These are phyloP conservation scores for Epichloe sp. DNA, from an alignment of 2,329 filamentous ascomycete genomes.

Conservation along the genomic window DNA sequence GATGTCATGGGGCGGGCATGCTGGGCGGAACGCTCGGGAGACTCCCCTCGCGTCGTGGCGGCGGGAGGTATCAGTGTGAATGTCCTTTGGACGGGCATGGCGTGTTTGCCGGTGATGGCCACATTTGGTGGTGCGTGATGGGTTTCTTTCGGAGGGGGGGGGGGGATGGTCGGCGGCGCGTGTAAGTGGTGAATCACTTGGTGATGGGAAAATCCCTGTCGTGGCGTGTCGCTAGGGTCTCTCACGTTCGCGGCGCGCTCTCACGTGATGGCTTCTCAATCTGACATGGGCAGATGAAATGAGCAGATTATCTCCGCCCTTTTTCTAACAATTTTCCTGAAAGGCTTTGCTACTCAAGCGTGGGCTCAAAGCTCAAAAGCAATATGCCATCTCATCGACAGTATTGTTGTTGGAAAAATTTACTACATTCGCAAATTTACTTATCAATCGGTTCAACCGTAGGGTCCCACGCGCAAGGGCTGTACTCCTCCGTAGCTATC, in stretches of 20 bases:
- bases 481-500: slow-evolving; percentile 37
- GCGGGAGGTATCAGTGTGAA: slow-evolving; percentile 30
- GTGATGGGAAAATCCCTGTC: neutral
- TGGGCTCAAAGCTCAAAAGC: no score
- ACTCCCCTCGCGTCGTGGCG: slow-evolving; percentile 2
- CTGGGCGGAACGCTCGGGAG: neutral
- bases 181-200: neutral
- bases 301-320: no score
- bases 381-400: no score
- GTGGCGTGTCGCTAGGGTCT: neutral
- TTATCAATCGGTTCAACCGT: slow-evolving; percentile 33
- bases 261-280: neutral
- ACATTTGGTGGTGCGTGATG: neutral
- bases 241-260: neutral
- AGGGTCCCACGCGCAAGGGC: slow-evolving; percentile 45
- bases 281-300: no score
- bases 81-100: slow-evolving; percentile 28
- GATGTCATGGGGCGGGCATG: slow-evolving; percentile 24
- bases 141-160: neutral
- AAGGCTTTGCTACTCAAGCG: no score
- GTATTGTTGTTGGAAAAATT: no score
- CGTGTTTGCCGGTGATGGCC: slow-evolving; percentile 6
- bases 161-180: neutral
- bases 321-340: no score
- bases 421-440: slow-evolving; percentile 6